Percentiles rank a stretch among this genome's conserved stretches.
Evolutionary conservation across 2,329 filamentous ascomycete species (phyloP).

Genomic region (Colletotrichum tofieldiae): DNA sequence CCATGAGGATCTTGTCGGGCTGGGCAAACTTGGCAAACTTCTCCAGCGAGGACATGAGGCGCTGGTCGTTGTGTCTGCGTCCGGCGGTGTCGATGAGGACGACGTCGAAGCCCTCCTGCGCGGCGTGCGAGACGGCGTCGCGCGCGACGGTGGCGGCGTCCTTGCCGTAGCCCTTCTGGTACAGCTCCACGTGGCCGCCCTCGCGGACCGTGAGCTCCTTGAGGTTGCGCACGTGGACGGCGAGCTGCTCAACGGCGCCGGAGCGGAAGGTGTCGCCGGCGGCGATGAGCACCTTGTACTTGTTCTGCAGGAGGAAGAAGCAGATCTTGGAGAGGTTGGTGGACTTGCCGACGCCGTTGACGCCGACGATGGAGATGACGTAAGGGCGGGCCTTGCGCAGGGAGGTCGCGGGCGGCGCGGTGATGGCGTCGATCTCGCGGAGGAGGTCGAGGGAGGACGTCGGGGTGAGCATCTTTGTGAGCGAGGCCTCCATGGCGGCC

Average conservation of each 20-base stretch:
- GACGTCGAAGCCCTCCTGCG: slow-evolving; percentile 85
- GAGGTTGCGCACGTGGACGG: slow-evolving; percentile 94
- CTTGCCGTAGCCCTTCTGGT: slow-evolving; percentile 98
- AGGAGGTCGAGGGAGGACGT: slow-evolving; percentile 95
- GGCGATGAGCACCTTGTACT: slow-evolving; percentile 93
- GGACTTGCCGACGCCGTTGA: slow-evolving; percentile 98
- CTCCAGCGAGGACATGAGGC: slow-evolving; percentile 95
- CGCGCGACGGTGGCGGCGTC: slow-evolving; percentile 96
- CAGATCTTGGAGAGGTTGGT: slow-evolving; percentile 98
- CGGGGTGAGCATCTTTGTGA: slow-evolving; percentile 95
- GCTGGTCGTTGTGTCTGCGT: slow-evolving; percentile 93
- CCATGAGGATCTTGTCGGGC: slow-evolving; percentile 99
- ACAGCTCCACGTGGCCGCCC: slow-evolving; percentile 88
- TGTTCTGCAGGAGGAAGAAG: slow-evolving; percentile 97
- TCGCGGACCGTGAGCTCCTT: slow-evolving; percentile 90
- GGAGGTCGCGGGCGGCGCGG: slow-evolving; percentile 75
- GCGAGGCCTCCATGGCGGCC: slow-evolving; percentile 89
- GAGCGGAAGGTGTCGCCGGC: slow-evolving; percentile 98
- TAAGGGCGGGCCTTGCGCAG: slow-evolving; percentile 83
- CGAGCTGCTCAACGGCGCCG: slow-evolving; percentile 95
- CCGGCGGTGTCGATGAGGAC: slow-evolving; percentile 98
- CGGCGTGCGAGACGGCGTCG: slow-evolving; percentile 88
- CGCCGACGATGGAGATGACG: slow-evolving; percentile 97
- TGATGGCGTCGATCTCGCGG: slow-evolving; percentile 89
- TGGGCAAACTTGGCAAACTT: slow-evolving; percentile 97